Evolutionary conservation across 805 yeast genomes (phyloP).

Genomic region (Priceomyces haplophilus): DNA sequence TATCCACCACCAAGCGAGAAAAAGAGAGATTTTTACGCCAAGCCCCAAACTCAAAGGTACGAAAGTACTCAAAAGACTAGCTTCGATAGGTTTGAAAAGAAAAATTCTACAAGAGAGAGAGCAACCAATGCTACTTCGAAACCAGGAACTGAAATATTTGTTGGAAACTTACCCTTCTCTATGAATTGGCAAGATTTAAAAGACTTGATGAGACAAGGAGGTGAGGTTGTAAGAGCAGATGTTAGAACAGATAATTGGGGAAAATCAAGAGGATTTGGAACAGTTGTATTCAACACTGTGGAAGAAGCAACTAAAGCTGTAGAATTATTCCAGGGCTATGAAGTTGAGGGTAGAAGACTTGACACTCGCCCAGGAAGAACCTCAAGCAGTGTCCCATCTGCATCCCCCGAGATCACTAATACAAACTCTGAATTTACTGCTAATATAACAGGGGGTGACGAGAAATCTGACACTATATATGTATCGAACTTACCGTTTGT

Average conservation of each 20-base stretch:
- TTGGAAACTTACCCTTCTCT: conserved; percentile 81
- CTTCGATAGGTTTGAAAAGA: conserved; percentile 19
- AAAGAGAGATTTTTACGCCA: conserved; percentile 20
- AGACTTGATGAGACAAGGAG: conserved; percentile 76
- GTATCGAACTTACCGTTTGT: conserved; percentile 84
- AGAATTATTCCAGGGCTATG: conserved; percentile 63
- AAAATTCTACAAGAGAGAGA: conserved; percentile 7
- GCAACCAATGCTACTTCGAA: conserved; percentile 15
- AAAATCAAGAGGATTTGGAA: conserved; percentile 83
- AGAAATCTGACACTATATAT: conserved; percentile 48
- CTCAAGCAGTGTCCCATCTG: conserved; percentile 11
- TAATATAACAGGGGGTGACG: conserved; percentile 61
- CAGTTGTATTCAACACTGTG: conserved; percentile 62
- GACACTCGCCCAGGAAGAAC: conserved; percentile 72
- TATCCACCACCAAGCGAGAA: conserved; percentile 69
- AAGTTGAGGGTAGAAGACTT: conserved; percentile 69
- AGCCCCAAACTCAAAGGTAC: conserved; percentile 22
- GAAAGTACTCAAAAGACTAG: conserved; percentile 15
- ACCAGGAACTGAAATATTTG: conserved; percentile 60
- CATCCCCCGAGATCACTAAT: conserved; percentile 13
- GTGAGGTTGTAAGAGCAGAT: conserved; percentile 80
- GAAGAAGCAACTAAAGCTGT: conserved; percentile 75
- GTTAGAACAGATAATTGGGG: conserved; percentile 65
- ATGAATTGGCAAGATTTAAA: conserved; percentile 80
- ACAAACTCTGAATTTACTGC: conserved; percentile 59